Base-by-base conservation (phyloP, 257 asterid genomes). In the Voacanga thouarsii region DNA sequence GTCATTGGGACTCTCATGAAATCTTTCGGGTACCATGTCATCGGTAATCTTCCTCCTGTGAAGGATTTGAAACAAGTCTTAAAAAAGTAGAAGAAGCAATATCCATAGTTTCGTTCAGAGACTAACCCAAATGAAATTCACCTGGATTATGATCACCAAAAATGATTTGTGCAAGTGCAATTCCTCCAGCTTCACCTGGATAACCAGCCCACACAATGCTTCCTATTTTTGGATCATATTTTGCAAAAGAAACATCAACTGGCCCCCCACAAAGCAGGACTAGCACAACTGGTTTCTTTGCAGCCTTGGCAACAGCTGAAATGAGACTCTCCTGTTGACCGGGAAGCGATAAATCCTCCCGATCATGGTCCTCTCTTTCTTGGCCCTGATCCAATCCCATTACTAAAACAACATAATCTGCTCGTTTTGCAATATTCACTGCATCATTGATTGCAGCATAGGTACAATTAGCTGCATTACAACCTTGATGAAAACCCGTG, bases 141-240 rank as follows among this genome's bases (percentile, higher is more conserved):
- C 98, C 94, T 77, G 96, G 98, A 87, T 92, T 94, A 61, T 90
- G 90, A 63, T 88, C 91, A 6, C 98, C 97, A 71, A 94, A 92
- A 78, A 94, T 55, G 80, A 88, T 84, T 74, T 94, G 79, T 37
- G 97, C 85, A 10, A 94, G 70, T 16, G 97, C 98, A 76, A 80
- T 79, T n/a, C 90, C 98, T 15, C 98, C 98, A n/a, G 91, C 91
- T 82, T 94, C 95, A 43, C 98, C 98, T 0, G 97, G 98, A 82
- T 90, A 94, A 18, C 98, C 97, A 53, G 85, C 96, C 98, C 98
- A 94, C 60, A 94, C 14, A 30, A 94, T 94, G 84, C 96, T 83
- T 19, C 97, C 96, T 0, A 92, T 84, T 75, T 92, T 89, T 0
- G 86, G 86, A 61, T 90, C 80, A 30, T 74, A 44, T 63, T 87